Conservation (phyloP, 1,284 basidiomycete species). For the Cryptococcus hybrid region DNA sequence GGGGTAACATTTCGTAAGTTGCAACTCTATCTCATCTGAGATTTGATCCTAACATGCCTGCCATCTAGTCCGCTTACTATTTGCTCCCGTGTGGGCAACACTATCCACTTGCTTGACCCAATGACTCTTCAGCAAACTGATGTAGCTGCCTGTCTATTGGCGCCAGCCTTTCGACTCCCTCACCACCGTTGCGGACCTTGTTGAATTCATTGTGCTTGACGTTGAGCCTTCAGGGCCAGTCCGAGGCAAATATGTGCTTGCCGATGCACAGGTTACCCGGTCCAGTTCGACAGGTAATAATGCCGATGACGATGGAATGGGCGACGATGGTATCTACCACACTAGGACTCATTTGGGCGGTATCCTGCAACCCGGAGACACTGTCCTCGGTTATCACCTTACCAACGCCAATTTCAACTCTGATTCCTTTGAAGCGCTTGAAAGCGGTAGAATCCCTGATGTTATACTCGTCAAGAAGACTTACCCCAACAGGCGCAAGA, state of each 20-base stretch:
- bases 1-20: conserved; percentile 73
- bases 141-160: conserved; percentile 85
- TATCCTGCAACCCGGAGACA: conserved; percentile 93
- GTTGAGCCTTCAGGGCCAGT: conserved; percentile 75
- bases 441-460: conserved; percentile 76
- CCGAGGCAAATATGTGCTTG: conserved; percentile 75
- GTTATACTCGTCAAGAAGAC: conserved; percentile 93
- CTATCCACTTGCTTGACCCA: conserved; percentile 87
- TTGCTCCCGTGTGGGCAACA: conserved; percentile 88
- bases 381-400: conserved; percentile 86
- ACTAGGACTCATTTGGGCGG: conserved; percentile 94
- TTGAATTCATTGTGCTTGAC: conserved; percentile 95
- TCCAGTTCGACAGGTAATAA: conserved; percentile 58
- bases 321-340: conserved; percentile 79
- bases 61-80: conserved; percentile 67
- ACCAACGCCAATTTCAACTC: conserved; percentile 92
- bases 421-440: conserved; percentile 74
- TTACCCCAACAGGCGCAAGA: conserved; percentile 92
- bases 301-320: conserved; percentile 50
- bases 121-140: conserved; percentile 81
- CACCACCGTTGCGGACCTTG: conserved; percentile 76
- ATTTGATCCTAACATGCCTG: neutral
- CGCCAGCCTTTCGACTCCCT: conserved; percentile 81
- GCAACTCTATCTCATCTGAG: neutral
- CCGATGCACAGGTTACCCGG: conserved; percentile 92